These are phyloP conservation scores for Skeletonema costatum DNA, from an alignment of 108 stramenopile genomes.

Conservation along the genomic window DNA sequence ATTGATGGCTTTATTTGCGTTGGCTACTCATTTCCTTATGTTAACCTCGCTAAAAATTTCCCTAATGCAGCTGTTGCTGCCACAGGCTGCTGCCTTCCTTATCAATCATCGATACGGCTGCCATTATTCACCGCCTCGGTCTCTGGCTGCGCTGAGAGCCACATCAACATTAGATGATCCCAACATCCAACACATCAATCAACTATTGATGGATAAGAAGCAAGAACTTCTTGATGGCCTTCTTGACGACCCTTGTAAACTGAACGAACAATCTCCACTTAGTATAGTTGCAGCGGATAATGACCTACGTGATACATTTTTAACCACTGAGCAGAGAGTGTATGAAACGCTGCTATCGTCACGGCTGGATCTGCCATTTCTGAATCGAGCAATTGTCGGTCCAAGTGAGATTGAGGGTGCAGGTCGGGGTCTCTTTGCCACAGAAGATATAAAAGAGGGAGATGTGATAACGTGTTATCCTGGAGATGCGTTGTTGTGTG, in stretches of 20 bases:
- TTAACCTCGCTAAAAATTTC: background rate
- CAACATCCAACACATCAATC: background rate
- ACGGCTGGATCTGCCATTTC: conserved; percentile 18
- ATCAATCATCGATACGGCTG: background rate
- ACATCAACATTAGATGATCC: background rate
- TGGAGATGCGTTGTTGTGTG: conserved; percentile 41
- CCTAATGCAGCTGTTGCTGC: background rate
- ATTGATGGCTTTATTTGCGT: no score
- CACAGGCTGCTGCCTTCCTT: background rate
- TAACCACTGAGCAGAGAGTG: conserved; percentile 12
- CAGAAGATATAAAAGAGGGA: conserved; percentile 24
- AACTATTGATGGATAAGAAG: background rate
- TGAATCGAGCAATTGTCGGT: conserved; percentile 21
- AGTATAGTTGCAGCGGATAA: background rate
- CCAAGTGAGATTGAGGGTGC: conserved; percentile 28
- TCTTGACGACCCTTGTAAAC: background rate
- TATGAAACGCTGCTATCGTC: conserved; percentile 34
- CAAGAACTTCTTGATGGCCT: background rate
- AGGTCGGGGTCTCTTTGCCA: conserved; percentile 46
- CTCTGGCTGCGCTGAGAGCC: background rate
- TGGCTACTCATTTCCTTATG: no score
- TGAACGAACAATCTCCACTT: background rate
- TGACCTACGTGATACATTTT: background rate
- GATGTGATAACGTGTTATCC: conserved; percentile 55
- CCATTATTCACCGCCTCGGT: background rate